phyloP scores from a whole-genome alignment of 1,284 basidiomycete genomes.

The Veloboletus limbatus region DNA sequence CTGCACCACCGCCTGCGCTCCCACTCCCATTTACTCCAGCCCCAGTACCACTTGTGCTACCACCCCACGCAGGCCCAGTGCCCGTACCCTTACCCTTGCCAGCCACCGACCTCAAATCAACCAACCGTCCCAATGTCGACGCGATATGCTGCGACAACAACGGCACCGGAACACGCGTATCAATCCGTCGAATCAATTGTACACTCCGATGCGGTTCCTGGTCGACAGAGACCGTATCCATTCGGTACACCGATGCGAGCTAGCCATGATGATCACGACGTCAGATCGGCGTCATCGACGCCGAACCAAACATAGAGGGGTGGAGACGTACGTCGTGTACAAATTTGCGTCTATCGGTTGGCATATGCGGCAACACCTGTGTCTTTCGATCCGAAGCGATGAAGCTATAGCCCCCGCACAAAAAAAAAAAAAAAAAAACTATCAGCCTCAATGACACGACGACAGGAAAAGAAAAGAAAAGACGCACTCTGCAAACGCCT shows the following conservation, averaged over 20 bases:
- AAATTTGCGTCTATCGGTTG: conserved; percentile 72
- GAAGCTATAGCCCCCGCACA: conserved; percentile 59
- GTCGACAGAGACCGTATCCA: conserved; percentile 81
- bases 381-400: conserved; percentile 63
- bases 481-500: conserved; percentile 73
- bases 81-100: not conserved
- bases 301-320: not conserved
- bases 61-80: conserved; percentile 6
- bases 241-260: conserved; percentile 76
- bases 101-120: conserved; percentile 43
- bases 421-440: not conserved
- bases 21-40: too few species aligned
- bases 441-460: not conserved
- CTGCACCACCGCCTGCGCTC: not conserved
- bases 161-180: conserved; percentile 74
- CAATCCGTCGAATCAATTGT: conserved; percentile 75
- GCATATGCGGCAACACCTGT: conserved; percentile 81
- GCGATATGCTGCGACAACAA: conserved; percentile 51
- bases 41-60: not conserved
- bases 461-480: conserved; percentile 5
- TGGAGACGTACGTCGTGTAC: conserved; percentile 59
- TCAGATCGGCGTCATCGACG: not conserved
- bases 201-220: conserved; percentile 81
- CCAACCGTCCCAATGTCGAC: conserved; percentile 51
- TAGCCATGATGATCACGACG: conserved; percentile 24